Conservation (phyloP, 306 rosid genomes). For the Mimosa bimucronata region DNA sequence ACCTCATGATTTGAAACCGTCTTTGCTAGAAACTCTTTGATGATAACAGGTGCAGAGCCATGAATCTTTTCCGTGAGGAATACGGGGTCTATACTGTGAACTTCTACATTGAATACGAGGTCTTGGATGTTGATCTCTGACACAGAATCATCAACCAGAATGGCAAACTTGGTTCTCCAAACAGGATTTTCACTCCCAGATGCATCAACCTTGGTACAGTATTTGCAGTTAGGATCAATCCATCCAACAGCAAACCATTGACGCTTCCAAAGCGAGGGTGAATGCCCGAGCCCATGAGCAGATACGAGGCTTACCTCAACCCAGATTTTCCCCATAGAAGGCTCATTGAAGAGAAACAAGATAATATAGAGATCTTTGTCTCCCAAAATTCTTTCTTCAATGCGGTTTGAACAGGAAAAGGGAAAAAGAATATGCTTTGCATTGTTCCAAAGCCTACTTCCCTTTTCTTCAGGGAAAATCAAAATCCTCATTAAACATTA, state of each 20-base stretch:
- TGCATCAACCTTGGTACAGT: constrained; percentile 69
- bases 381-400: neutral
- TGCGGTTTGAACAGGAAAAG: constrained; percentile 20
- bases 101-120: constrained; percentile 63
- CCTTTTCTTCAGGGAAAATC: constrained; percentile 35
- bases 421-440: constrained; percentile 41
- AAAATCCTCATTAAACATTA: constrained; percentile 22
- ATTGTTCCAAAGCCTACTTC: constrained; percentile 51
- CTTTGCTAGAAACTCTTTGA: constrained; percentile 74
- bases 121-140: constrained; percentile 52
- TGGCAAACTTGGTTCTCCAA: constrained; percentile 82
- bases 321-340: constrained; percentile 66
- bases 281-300: constrained; percentile 71
- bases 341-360: constrained; percentile 3
- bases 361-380: constrained; percentile 4
- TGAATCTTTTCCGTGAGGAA: constrained; percentile 76
- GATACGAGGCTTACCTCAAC: constrained; percentile 74
- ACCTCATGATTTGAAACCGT: constrained; percentile 41
- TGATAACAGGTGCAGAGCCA: constrained; percentile 70
- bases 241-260: constrained; percentile 91
- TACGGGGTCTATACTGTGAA: constrained; percentile 74
- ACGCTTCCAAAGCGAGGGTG: constrained; percentile 73
- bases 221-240: constrained; percentile 71
- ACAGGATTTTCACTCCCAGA: constrained; percentile 76
- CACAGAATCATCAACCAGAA: constrained; percentile 52